Conservation (phyloP, 208 protist species). For the Leishmania gerbilli region DNA sequence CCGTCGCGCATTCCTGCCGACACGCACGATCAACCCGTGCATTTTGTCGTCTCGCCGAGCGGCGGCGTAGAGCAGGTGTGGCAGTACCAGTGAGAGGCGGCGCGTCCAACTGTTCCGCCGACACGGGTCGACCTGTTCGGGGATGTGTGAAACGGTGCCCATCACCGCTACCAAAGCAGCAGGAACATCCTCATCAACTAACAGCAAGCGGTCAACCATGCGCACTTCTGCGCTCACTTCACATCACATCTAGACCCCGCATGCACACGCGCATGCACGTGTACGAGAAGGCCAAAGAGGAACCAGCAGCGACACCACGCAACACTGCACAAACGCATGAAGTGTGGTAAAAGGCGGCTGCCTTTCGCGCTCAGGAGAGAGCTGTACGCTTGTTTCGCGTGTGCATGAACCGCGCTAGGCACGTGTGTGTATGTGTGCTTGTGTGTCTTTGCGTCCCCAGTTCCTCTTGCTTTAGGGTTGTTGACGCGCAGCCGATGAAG, state of each 20-base stretch:
- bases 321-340: not conserved
- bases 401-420: not conserved
- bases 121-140: not conserved
- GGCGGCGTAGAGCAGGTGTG: constrained; percentile 18
- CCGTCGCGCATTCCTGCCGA: constrained; percentile 14
- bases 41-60: constrained; percentile 18
- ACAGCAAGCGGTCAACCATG: not conserved
- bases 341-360: not conserved
- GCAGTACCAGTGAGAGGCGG: not conserved
- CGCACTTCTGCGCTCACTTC: not conserved
- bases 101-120: not conserved
- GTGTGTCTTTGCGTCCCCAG: not conserved
- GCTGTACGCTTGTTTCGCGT: not conserved
- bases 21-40: constrained; percentile 20
- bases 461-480: not conserved
- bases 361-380: not conserved
- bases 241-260: not conserved
- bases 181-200: not conserved
- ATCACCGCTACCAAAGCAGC: not conserved
- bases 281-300: too few species aligned
- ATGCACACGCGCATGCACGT: not conserved
- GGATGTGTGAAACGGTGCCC: not conserved
- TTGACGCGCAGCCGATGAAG: not conserved
- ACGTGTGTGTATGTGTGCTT: not conserved
- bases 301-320: too few species aligned